Base-by-base conservation (phyloP, 768 basidiomycete genomes). In the Rhodotorula kratochvilovae region DNA sequence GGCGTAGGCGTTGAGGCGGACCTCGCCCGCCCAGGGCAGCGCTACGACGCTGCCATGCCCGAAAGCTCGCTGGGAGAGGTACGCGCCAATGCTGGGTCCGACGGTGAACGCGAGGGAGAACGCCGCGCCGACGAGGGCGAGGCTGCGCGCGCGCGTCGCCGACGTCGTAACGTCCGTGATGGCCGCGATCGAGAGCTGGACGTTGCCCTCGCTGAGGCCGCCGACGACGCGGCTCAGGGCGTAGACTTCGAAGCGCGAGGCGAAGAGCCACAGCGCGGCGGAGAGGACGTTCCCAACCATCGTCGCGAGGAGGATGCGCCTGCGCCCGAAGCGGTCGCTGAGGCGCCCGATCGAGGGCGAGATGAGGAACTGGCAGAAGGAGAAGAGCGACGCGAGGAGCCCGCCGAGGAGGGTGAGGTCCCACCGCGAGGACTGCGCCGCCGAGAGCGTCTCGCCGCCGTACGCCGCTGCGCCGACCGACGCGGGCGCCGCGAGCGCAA, bases 351-450 rank as follows among this genome's bases (percentile, higher is more conserved):
- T 91, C 73, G 83, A 82, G 2, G 92, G 91, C 0, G 90, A 90
- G 36, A 93, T 86, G 56, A 92, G 75, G 81, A 89, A 93, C 80
- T 94, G 92, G 39, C 85, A 89, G 79, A 81, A 92, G 86, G 94
- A 91, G 82, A 94, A 96, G 29, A 88, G 86, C 21, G 92, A 94
- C 31, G 94, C 94, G 89, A 96, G 91, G 51, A 95, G 83, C 4
- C 94, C 94, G 45, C 93, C 93, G n/a, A 99, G 84, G 35, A 98
- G 85, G 25, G 98, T 92, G 25, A 97, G 83, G 78, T 99, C 95
- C 92, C 86, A 86, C 78, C 87, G 84, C 21, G 63, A 53, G 51
- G 39, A 39, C 39, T 39, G 39, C 13, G 39, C 39, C 8, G 39
- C 39, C 39, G 39, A 39, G 39, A 39, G 39, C 39, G 39, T 13